These are phyloP conservation scores for Penicillium bovifimosum DNA, from an alignment of 495 filamentous ascomycete species.

Conservation along the genomic window DNA sequence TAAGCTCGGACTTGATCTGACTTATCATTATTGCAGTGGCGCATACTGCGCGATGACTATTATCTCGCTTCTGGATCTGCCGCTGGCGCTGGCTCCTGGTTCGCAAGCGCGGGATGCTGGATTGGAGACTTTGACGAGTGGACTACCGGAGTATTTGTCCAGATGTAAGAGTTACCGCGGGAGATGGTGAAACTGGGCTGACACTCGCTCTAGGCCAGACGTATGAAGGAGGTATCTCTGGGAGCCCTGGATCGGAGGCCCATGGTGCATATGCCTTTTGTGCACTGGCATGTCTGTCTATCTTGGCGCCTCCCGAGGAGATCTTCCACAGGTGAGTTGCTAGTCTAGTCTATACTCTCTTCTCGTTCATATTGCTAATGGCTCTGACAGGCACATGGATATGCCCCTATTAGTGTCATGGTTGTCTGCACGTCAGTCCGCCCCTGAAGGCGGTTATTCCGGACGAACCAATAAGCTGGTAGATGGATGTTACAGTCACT, in stretches of 20 bases:
- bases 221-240: slow-evolving; percentile 88
- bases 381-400: slow-evolving; percentile 62
- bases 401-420: slow-evolving; percentile 72
- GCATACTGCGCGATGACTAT: slow-evolving; percentile 85
- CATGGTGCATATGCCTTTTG: slow-evolving; percentile 98
- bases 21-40: slow-evolving; percentile 48
- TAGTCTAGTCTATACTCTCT: neutral
- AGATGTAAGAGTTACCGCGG: slow-evolving; percentile 59
- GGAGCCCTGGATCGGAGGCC: slow-evolving; percentile 74
- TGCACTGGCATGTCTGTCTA: slow-evolving; percentile 77
- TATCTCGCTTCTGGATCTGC: slow-evolving; percentile 75
- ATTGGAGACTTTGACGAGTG: slow-evolving; percentile 53
- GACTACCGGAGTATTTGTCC: slow-evolving; percentile 71
- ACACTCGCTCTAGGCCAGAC: slow-evolving; percentile 64
- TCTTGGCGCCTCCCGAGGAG: slow-evolving; percentile 69
- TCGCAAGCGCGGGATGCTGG: slow-evolving; percentile 44
- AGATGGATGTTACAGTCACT: slow-evolving; percentile 96
- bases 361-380: slow-evolving; percentile 12
- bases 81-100: slow-evolving; percentile 67
- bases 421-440: slow-evolving; percentile 84
- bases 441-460: slow-evolving; percentile 84
- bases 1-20: slow-evolving; percentile 9
- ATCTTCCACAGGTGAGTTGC: slow-evolving; percentile 57
- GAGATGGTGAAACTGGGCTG: slow-evolving; percentile 7
- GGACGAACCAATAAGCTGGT: slow-evolving; percentile 98